phyloP scores from a whole-genome alignment of 2,329 filamentous ascomycete species.

The Colletotrichum eremochloae region DNA sequence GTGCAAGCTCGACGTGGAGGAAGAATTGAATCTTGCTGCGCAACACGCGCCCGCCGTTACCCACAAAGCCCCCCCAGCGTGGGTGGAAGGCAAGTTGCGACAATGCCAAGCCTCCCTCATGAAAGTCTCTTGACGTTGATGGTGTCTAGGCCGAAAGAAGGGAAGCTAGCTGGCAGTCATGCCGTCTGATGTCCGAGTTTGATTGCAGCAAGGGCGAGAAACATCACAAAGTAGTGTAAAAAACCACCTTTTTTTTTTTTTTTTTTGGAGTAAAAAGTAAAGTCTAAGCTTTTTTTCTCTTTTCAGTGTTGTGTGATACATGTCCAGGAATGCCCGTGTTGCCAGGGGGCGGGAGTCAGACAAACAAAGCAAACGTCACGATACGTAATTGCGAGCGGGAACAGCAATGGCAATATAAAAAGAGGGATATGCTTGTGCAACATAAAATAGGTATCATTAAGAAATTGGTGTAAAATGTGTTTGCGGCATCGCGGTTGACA shows the following conservation, averaged over 20 bases:
- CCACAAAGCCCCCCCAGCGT: background rate
- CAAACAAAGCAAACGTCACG: background rate
- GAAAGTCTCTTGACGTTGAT: background rate
- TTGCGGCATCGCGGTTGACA: slow-evolving; percentile 30
- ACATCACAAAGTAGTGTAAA: background rate
- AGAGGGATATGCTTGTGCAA: slow-evolving; percentile 1
- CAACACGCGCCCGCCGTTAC: background rate
- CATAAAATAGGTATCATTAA: slow-evolving; percentile 26
- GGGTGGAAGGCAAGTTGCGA: background rate
- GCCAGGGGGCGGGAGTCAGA: background rate
- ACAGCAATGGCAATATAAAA: background rate
- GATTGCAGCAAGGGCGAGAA: background rate
- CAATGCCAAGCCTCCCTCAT: background rate
- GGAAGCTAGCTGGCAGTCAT: background rate
- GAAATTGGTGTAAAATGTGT: slow-evolving; percentile 24
- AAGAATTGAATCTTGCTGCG: background rate
- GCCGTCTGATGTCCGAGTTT: slow-evolving; percentile 26
- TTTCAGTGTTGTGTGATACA: background rate
- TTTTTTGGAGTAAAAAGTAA: background rate
- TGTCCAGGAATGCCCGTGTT: slow-evolving; percentile 13
- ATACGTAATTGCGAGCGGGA: background rate
- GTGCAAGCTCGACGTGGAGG: background rate
- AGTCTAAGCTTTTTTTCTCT: background rate
- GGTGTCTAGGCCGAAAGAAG: background rate
- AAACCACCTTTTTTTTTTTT: background rate